Conservation (phyloP, 2,329 filamentous ascomycete species). For the Tolypocladium album region DNA sequence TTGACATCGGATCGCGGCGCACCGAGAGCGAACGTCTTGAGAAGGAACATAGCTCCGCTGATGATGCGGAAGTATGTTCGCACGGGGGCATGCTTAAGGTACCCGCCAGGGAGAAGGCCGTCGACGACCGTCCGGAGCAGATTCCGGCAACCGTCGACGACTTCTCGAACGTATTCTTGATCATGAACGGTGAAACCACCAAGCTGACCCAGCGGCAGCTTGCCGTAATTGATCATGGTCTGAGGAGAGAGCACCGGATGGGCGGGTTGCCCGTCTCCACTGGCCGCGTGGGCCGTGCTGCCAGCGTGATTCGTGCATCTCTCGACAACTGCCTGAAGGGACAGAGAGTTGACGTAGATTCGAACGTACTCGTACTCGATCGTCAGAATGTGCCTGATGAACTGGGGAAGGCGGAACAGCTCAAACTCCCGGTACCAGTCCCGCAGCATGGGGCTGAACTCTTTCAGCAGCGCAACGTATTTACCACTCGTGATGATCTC, state of each 20-base stretch:
- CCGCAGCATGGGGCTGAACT: constrained; percentile 67
- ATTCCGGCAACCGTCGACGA: constrained; percentile 67
- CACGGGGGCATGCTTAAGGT: constrained; percentile 73
- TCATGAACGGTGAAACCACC: constrained; percentile 56
- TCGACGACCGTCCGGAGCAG: constrained; percentile 70
- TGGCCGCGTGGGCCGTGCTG: constrained; percentile 27
- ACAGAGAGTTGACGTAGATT: constrained; percentile 89
- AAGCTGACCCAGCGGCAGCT: constrained; percentile 51
- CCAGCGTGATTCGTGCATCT: constrained; percentile 70
- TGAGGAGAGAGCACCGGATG: constrained; percentile 42
- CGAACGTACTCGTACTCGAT: constrained; percentile 96
- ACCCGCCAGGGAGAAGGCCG: constrained; percentile 61
- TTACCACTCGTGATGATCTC: constrained; percentile 78
- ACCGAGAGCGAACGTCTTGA: constrained; percentile 76
- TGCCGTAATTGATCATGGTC: constrained; percentile 54
- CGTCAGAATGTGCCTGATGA: constrained; percentile 64
- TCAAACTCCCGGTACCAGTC: constrained; percentile 80
- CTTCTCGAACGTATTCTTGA: constrained; percentile 64
- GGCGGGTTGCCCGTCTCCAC: constrained; percentile 18
- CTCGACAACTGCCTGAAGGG: constrained; percentile 89
- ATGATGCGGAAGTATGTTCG: constrained; percentile 82
- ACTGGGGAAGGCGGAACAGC: constrained; percentile 56
- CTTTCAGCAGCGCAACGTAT: constrained; percentile 71
- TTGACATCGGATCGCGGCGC: constrained; percentile 70
- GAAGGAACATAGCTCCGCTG: constrained; percentile 71